Percentiles rank a stretch among this genome's conserved stretches.
Conservation (phyloP, 2,329 filamentous ascomycete species). For the Aureobasidium uvarum region DNA sequence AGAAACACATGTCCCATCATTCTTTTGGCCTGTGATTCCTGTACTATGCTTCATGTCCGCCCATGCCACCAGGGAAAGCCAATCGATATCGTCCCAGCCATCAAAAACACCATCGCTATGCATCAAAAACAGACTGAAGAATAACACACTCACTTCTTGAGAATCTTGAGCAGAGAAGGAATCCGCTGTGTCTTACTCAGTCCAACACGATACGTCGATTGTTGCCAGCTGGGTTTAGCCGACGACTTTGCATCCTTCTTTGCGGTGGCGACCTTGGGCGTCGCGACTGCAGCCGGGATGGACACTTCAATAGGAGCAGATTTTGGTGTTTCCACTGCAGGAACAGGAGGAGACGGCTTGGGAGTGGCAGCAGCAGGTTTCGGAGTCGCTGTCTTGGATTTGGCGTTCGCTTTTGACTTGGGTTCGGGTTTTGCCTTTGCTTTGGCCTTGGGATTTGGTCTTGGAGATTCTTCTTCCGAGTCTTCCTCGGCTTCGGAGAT, state of each 20-base stretch:
- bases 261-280: conserved; percentile 28
- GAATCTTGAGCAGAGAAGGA: conserved; percentile 44
- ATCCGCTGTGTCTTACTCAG: conserved; percentile 51
- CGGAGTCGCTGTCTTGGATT: neutral
- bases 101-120: conserved; percentile 11
- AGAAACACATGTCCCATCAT: no score
- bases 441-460: neutral
- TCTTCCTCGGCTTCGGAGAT: conserved; percentile 12
- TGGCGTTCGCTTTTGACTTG: neutral
- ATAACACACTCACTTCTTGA: conserved; percentile 14
- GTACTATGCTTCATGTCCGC: neutral
- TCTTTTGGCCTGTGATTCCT: no score
- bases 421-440: conserved; percentile 6
- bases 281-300: neutral
- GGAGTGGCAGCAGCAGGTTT: neutral
- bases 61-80: neutral
- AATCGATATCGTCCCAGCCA: neutral
- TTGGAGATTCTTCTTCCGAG: conserved; percentile 4
- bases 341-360: neutral
- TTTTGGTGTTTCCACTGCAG: conserved; percentile 23
- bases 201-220: conserved; percentile 43
- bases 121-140: neutral
- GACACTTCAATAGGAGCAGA: conserved; percentile 27
- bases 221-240: conserved; percentile 18
- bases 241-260: conserved; percentile 29